phyloP scores from a whole-genome alignment of 2,329 filamentous ascomycete species.

The Pyricularia grisea region DNA sequence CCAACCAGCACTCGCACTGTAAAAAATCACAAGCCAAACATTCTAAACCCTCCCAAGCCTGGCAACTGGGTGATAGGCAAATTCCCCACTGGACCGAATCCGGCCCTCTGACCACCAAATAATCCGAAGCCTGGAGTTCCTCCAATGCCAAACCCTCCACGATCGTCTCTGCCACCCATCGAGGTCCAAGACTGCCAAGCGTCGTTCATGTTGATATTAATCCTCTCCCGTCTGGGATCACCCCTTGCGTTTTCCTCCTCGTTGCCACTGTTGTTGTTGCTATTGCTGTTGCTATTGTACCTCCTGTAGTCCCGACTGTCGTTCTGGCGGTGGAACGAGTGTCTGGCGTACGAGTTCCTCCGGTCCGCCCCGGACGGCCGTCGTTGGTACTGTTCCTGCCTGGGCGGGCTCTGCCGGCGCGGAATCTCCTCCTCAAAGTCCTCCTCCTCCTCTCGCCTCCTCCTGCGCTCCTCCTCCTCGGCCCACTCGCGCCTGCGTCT shows the following conservation, averaged over 20 bases:
- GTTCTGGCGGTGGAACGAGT: neutral
- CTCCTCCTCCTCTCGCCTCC: neutral
- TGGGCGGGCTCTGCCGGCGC: neutral
- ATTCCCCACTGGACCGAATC: neutral
- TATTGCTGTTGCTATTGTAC: neutral
- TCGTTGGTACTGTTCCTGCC: neutral
- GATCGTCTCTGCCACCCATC: neutral
- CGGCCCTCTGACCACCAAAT: neutral
- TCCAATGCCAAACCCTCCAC: neutral
- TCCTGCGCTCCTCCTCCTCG: neutral
- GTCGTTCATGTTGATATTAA: slow-evolving; percentile 3
- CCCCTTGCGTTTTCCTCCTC: neutral
- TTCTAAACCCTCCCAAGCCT: neutral
- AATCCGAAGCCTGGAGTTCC: neutral
- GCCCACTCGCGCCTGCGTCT: neutral
- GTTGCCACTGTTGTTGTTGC: neutral
- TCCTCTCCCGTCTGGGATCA: slow-evolving; percentile 1
- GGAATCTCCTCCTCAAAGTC: slow-evolving; percentile 4
- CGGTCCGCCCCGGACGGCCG: neutral
- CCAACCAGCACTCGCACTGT: neutral
- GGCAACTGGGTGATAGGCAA: neutral
- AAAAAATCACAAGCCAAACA: neutral
- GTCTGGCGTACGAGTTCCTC: neutral
- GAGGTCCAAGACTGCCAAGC: neutral
- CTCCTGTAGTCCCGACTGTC: neutral